Percentiles rank a stretch among this genome's conserved stretches.
These are phyloP conservation scores for Nicotiana attenuata DNA, from an alignment of 257 asterid genomes.

Conservation along the genomic window DNA sequence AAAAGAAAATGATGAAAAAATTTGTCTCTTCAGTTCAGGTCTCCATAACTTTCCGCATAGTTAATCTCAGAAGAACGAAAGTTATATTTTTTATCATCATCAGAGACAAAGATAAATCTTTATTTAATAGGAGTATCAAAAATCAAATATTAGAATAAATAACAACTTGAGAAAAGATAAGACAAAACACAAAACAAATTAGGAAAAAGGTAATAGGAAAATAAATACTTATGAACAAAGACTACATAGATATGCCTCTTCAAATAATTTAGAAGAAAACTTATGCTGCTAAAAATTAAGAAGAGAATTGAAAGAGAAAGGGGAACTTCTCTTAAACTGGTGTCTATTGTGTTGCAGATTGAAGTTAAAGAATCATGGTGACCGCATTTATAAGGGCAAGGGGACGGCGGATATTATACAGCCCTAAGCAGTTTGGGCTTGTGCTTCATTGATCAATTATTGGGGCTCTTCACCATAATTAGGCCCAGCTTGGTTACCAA, in stretches of 20 bases:
- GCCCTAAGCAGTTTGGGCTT: background rate
- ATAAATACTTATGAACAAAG: background rate
- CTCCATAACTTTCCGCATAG: slow-evolving; percentile 49
- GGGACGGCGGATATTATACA: background rate
- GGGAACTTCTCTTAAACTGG: too few species aligned
- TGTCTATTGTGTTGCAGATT: too few species aligned
- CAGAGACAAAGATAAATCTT: slow-evolving; percentile 20
- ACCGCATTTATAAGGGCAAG: background rate
- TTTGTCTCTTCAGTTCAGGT: slow-evolving; percentile 60
- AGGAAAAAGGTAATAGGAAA: background rate
- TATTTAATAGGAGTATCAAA: too few species aligned
- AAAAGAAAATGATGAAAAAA: background rate
- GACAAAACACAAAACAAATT: background rate
- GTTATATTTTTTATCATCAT: slow-evolving; percentile 38
- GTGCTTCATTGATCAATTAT: too few species aligned
- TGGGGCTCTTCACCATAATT: background rate
- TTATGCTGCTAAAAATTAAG: background rate
- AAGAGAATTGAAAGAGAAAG: too few species aligned
- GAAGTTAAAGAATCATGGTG: background rate
- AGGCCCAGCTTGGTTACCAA: background rate
- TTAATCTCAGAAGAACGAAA: slow-evolving; percentile 59
- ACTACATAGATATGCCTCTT: background rate
- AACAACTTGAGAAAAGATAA: background rate
- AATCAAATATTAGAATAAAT: too few species aligned
- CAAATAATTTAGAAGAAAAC: background rate